These are phyloP conservation scores for Aureobasidium pullulans DNA, from an alignment of 2,329 filamentous ascomycete species.

Conservation along the genomic window DNA sequence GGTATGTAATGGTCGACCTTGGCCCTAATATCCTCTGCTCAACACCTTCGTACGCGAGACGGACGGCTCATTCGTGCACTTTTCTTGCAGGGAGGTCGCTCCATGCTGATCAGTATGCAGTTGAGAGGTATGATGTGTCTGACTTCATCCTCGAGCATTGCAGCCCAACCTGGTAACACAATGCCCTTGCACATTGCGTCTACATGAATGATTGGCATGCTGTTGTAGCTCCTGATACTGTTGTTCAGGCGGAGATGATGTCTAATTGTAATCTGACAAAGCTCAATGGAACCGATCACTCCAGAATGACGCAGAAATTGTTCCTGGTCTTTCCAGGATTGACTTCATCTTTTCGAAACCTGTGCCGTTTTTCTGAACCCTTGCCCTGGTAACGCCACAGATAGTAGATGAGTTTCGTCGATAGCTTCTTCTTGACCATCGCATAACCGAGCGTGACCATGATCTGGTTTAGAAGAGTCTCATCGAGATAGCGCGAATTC, in stretches of 20 bases:
- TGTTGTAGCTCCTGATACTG: neutral
- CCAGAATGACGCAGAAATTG: constrained; percentile 79
- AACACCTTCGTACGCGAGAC: neutral
- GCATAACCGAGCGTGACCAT: constrained; percentile 71
- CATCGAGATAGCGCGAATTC: constrained; percentile 85
- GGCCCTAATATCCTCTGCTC: neutral
- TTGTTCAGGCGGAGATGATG: neutral
- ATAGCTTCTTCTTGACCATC: constrained; percentile 60
- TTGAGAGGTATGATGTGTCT: neutral
- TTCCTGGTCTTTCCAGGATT: constrained; percentile 71
- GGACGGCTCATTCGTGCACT: neutral
- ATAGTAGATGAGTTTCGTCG: constrained; percentile 79
- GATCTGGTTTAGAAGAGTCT: constrained; percentile 59
- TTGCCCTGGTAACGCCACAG: constrained; percentile 58
- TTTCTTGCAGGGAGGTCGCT: neutral
- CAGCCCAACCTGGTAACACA: neutral
- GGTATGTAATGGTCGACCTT: neutral
- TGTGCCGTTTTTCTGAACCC: constrained; percentile 21
- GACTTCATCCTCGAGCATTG: neutral
- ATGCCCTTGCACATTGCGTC: neutral
- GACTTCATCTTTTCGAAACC: constrained; percentile 67
- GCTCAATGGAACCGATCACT: constrained; percentile 19
- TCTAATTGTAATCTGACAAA: neutral
- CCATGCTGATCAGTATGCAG: neutral
- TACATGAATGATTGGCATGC: neutral